Conservation (phyloP, 176 grass and related monocot genomes). For the Musa beccarii region DNA sequence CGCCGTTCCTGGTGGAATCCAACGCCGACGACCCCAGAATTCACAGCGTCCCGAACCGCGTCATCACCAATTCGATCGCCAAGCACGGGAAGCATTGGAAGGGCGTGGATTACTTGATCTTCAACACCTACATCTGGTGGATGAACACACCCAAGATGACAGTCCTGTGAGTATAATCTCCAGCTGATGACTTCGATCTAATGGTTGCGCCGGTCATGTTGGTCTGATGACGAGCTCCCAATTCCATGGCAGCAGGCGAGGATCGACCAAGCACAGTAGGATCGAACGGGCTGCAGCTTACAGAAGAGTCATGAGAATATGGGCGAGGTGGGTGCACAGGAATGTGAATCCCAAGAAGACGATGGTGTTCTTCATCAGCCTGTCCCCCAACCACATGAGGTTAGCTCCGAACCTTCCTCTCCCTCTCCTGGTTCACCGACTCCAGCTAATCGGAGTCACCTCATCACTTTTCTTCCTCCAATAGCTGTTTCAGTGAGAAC, state of each 20-base stretch:
- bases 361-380: constrained; percentile 79
- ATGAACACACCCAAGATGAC: constrained; percentile 68
- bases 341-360: constrained; percentile 56
- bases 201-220: background rate
- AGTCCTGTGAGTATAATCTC: constrained; percentile 37
- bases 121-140: constrained; percentile 99
- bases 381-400: constrained; percentile 77
- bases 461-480: no score
- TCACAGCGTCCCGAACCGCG: constrained; percentile 54
- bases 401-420: background rate
- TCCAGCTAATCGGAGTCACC: no score
- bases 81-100: constrained; percentile 63
- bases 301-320: constrained; percentile 51
- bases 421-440: no score
- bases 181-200: background rate
- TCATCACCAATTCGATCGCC: constrained; percentile 58
- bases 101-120: constrained; percentile 71
- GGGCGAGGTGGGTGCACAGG: constrained; percentile 44
- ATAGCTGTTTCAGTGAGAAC: no score
- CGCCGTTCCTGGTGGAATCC: constrained; percentile 90
- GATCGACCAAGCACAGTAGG: constrained; percentile 56
- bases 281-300: constrained; percentile 49
- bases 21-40: constrained; percentile 80
- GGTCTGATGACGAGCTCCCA: background rate
- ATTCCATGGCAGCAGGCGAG: constrained; percentile 26